Conservation (phyloP, 2,329 filamentous ascomycete species). For the Colletotrichum cordylinicola region DNA sequence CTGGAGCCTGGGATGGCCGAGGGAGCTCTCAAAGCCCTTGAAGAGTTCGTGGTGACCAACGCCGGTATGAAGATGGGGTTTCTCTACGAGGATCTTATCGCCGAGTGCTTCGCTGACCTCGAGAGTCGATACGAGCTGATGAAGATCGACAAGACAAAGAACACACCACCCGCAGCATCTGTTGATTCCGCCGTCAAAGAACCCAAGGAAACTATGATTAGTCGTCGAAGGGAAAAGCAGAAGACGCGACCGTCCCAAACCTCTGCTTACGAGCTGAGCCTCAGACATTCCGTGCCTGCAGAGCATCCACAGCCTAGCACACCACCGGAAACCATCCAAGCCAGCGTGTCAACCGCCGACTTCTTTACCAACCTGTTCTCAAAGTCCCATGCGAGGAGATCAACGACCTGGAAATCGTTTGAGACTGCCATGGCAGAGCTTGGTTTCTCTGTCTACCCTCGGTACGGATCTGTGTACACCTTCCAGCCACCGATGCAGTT, state of each 20-base stretch:
- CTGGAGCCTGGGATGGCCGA: constrained; percentile 43
- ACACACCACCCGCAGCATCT: neutral
- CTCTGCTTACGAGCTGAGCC: neutral
- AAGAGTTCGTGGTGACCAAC: constrained; percentile 36
- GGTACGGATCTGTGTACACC: constrained; percentile 47
- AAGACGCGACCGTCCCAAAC: neutral
- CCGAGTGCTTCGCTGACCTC: constrained; percentile 40
- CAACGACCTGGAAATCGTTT: constrained; percentile 42
- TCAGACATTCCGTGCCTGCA: neutral
- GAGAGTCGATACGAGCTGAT: constrained; percentile 30
- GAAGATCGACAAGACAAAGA: neutral
- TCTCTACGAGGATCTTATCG: constrained; percentile 47
- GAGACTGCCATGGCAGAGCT: constrained; percentile 46
- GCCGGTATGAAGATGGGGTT: constrained; percentile 33
- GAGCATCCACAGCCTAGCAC: neutral
- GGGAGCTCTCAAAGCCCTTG: constrained; percentile 38
- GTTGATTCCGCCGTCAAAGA: neutral
- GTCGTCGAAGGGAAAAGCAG: neutral
- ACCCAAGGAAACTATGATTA: neutral
- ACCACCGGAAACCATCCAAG: constrained; percentile 31
- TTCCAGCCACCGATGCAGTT: constrained; percentile 36
- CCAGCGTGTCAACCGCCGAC: constrained; percentile 38
- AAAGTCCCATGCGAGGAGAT: constrained; percentile 33
- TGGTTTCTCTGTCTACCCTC: constrained; percentile 45
- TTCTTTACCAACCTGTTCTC: constrained; percentile 44